Evolutionary conservation across 768 basidiomycete species (phyloP), one percentile per base, ranked within the genome.

Genomic region (Tulasnella sp.): DNA sequence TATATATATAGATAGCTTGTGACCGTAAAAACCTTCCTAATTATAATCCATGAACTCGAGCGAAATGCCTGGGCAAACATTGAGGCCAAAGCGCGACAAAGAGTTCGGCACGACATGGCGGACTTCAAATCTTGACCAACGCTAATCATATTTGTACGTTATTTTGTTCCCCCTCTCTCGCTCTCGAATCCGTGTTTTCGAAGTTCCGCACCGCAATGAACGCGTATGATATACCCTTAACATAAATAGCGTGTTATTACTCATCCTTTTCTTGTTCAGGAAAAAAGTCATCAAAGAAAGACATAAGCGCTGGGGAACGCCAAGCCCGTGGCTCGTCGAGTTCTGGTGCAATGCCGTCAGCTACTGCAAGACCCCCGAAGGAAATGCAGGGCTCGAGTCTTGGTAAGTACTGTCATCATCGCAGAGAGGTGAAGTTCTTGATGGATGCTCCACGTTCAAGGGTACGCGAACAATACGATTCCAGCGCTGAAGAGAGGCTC

Each of bases 281-380:
- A 58, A 58, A 58, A 58, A 58, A 14, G 56, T 58, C 56, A 58
- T 58, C 21, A 58, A 58, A 31, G 56, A 58, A 24, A 3, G 56
- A 12, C 56, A 58, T 31, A 58, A 58, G 27, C 56, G 56, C 56
- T 58, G 56, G 56, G 56, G 56, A 58, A 58, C 56, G 12, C 56
- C 21, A 24, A 58, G 56, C 21, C 56, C 56, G 2, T 58, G 56
- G 56, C 56, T 58, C 27, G 56, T 14, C 56, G 56, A 58, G 56
- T 31, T 58, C 56, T 58, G 56, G 27, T 58, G 42, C 10, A 76
- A 76, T 34, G 34, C 52, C n/a, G 75, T 58, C 21, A 48, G 6
- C 24, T 76, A 36, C 34, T 76, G 75, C 75, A 39, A 76, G 24
- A 76, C 75, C 21, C 75, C 75, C 3, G 75, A 76, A 24, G 75